phyloP scores from a whole-genome alignment of 176 grass and related monocot genomes.

The Bonia amplexicaulis region DNA sequence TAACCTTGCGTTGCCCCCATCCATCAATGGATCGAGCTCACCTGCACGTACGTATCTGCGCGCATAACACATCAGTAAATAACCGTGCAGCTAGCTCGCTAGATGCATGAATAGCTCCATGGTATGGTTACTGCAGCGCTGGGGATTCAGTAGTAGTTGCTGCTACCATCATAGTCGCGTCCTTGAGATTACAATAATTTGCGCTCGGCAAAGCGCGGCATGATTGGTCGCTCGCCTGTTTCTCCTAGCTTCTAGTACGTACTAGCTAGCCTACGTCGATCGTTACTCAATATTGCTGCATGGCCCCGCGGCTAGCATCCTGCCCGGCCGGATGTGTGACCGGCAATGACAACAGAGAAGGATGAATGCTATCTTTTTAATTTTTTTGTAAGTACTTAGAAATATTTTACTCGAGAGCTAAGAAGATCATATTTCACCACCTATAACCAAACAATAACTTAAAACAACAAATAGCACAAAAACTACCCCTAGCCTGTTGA shows the following conservation, averaged over 20 bases:
- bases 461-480: too few relatives aligned
- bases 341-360: too few relatives aligned
- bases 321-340: neutral
- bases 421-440: too few relatives aligned
- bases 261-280: neutral
- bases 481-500: too few relatives aligned
- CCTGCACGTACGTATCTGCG: neutral
- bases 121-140: neutral
- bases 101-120: neutral
- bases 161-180: neutral
- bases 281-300: neutral
- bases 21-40: neutral
- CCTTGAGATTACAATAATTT: neutral
- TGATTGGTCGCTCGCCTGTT: neutral
- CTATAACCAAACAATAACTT: too few relatives aligned
- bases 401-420: too few relatives aligned
- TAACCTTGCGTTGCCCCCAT: neutral
- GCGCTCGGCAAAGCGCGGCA: neutral
- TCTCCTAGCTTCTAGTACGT: neutral
- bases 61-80: neutral
- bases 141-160: neutral
- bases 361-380: too few relatives aligned
- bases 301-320: neutral
- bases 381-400: too few relatives aligned
- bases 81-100: neutral